Evolutionary conservation across 257 asterid species (phyloP).

Genomic region (Solanum habrochaites): DNA sequence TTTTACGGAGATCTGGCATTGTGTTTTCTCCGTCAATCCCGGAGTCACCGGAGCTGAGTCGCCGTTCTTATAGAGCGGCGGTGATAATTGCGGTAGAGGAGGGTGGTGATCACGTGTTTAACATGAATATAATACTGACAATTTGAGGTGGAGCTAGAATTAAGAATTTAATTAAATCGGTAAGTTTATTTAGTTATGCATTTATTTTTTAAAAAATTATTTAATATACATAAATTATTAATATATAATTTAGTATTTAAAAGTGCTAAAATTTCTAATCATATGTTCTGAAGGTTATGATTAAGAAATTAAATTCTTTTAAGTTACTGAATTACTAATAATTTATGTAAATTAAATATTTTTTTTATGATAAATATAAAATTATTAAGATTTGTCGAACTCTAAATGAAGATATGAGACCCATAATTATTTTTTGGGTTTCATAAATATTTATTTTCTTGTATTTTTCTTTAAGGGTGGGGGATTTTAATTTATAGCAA

Average conservation of each 20-base stretch:
- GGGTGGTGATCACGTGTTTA: slow-evolving; percentile 22
- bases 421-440: background rate
- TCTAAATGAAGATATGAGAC: background rate
- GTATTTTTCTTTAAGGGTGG: background rate
- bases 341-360: background rate
- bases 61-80: slow-evolving; percentile 3
- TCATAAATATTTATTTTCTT: background rate
- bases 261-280: background rate
- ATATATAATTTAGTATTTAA: background rate
- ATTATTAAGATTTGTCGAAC: background rate
- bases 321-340: background rate
- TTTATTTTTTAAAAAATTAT: background rate
- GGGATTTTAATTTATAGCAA: background rate
- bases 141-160: background rate
- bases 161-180: background rate
- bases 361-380: background rate
- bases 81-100: background rate
- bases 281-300: background rate
- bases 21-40: slow-evolving; percentile 24
- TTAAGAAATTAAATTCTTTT: background rate
- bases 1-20: slow-evolving; percentile 88
- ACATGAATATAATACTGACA: background rate
- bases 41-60: slow-evolving; percentile 10
- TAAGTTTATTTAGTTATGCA: background rate
- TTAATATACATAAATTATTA: background rate